Evolutionary conservation across 192 early-diverging fungal species (phyloP).

Genomic region (Coemansia sp.): DNA sequence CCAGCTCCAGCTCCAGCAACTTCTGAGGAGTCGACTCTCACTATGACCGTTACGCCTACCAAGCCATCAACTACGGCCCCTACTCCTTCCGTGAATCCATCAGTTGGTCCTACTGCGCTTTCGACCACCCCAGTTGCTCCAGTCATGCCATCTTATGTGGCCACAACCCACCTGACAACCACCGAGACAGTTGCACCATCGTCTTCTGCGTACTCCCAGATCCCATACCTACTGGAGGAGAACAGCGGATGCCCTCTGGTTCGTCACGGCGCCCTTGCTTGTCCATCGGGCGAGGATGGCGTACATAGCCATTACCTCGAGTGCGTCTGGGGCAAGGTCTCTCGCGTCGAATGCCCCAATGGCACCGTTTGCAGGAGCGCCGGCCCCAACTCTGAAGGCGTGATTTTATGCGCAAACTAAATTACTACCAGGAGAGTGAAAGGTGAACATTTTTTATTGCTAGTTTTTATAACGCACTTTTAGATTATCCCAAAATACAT

Average conservation of each 20-base stretch:
- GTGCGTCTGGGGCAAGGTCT: slow-evolving; percentile 20
- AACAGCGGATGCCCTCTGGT: slow-evolving; percentile 7
- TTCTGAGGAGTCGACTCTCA: not conserved
- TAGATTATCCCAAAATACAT: no score
- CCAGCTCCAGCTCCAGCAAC: not conserved
- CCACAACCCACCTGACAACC: slow-evolving; percentile 1
- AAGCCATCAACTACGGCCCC: not conserved
- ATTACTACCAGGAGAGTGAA: no score
- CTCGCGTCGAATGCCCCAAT: slow-evolving; percentile 7
- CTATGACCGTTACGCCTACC: not conserved
- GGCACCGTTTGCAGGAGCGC: slow-evolving; percentile 10
- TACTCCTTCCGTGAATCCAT: no score
- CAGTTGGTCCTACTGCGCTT: no score
- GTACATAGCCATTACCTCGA: slow-evolving; percentile 11
- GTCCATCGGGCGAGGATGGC: not conserved
- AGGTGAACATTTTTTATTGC: no score
- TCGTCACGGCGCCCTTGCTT: slow-evolving; percentile 4
- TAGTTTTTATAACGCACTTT: no score
- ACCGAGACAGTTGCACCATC: not conserved
- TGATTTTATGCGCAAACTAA: slow-evolving; percentile 3
- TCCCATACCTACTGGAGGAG: not conserved
- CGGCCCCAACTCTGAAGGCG: not conserved
- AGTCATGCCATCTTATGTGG: no score
- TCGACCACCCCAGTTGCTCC: no score
- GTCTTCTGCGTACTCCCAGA: not conserved